phyloP scores from a whole-genome alignment of 1,139 yeast species.

The Pneumocystis carinii region DNA sequence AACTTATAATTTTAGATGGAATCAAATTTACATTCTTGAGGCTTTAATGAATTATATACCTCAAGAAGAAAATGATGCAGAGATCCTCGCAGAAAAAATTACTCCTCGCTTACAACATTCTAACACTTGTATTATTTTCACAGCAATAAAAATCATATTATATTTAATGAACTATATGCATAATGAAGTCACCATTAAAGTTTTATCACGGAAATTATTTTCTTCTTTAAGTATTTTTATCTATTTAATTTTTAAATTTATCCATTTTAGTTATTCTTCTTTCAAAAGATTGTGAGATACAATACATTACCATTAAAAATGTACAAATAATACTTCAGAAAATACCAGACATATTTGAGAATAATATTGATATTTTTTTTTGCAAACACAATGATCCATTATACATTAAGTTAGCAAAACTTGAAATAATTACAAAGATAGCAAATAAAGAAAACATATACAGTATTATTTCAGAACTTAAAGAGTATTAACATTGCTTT shows the following conservation, averaged over 20 bases:
- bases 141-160: slow-evolving; percentile 55
- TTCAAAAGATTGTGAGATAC: slow-evolving; percentile 69
- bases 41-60: slow-evolving; percentile 63
- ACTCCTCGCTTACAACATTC: slow-evolving; percentile 67
- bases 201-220: not conserved
- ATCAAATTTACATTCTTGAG: slow-evolving; percentile 54
- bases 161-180: slow-evolving; percentile 56
- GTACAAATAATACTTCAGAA: slow-evolving; percentile 61
- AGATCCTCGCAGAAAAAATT: slow-evolving; percentile 48
- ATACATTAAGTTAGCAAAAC: slow-evolving; percentile 76
- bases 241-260: not conserved
- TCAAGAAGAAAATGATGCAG: slow-evolving; percentile 48
- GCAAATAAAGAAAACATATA: slow-evolving; percentile 52
- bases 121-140: slow-evolving; percentile 68
- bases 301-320: slow-evolving; percentile 68
- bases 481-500: slow-evolving; percentile 36
- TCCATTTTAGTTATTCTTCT: slow-evolving; percentile 42
- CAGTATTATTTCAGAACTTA: slow-evolving; percentile 56
- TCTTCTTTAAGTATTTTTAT: slow-evolving; percentile 1
- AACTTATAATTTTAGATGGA: slow-evolving; percentile 36
- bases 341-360: slow-evolving; percentile 41
- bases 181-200: not conserved
- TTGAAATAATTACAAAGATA: slow-evolving; percentile 68
- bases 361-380: slow-evolving; percentile 63
- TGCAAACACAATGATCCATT: slow-evolving; percentile 75